A percentile compares a stretch with the other conserved stretches of the same genome.
Conservation (phyloP, 164 flowering plant genomes). For the Nelumbo lutea region DNA sequence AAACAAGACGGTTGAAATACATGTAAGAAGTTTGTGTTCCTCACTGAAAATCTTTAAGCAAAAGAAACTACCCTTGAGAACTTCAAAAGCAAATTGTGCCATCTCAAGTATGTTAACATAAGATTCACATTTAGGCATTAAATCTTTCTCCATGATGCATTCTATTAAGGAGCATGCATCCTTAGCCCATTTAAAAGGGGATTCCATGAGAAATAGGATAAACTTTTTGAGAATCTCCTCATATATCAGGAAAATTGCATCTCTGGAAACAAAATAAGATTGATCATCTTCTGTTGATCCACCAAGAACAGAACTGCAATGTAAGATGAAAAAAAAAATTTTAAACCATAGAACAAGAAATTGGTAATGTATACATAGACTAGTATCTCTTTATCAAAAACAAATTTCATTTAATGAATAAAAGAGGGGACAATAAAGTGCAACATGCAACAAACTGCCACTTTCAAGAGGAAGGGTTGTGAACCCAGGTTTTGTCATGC, state of each 20-base stretch:
- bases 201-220: slow-evolving; percentile 35
- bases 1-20: slow-evolving; percentile 54
- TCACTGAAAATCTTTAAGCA: slow-evolving; percentile 35
- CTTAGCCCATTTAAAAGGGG: slow-evolving; percentile 57
- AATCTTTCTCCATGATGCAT: slow-evolving; percentile 13
- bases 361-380: no score
- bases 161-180: slow-evolving; percentile 33
- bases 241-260: slow-evolving; percentile 37
- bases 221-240: slow-evolving; percentile 45
- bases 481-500: no score
- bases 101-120: slow-evolving; percentile 28
- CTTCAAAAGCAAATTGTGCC: slow-evolving; percentile 64
- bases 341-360: neutral
- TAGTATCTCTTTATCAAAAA: no score
- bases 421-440: neutral
- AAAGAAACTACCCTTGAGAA: slow-evolving; percentile 60
- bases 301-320: slow-evolving; percentile 77
- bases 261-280: slow-evolving; percentile 49
- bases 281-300: slow-evolving; percentile 43
- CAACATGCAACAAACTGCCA: no score
- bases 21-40: slow-evolving; percentile 42
- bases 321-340: slow-evolving; percentile 15
- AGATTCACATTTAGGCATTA: slow-evolving; percentile 17
- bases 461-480: no score
- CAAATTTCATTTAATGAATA: neutral